These are phyloP conservation scores for Sutorius eximius DNA, from an alignment of 1,284 basidiomycete species.

Conservation along the genomic window DNA sequence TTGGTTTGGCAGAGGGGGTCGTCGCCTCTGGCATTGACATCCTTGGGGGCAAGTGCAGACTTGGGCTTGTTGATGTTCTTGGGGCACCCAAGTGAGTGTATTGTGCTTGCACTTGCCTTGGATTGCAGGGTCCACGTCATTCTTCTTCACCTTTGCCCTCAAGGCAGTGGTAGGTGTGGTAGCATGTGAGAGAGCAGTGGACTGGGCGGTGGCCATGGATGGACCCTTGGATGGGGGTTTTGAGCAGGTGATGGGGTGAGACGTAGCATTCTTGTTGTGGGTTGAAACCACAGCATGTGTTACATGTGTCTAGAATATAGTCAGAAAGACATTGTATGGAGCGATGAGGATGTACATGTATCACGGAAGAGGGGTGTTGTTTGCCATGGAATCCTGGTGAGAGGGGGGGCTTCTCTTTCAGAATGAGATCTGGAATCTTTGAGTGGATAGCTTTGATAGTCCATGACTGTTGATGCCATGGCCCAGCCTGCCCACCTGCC, in stretches of 20 bases:
- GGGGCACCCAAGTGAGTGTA: constrained; percentile 67
- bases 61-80: constrained; percentile 50
- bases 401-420: too few relatives aligned
- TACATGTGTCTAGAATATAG: constrained; percentile 48
- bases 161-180: constrained; percentile 49
- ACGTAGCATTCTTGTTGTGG: constrained; percentile 65
- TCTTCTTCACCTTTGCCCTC: constrained; percentile 46
- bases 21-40: constrained; percentile 46
- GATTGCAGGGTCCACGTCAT: constrained; percentile 43
- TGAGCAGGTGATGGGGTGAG: constrained; percentile 54
- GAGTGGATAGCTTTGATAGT: too few relatives aligned
- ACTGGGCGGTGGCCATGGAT: constrained; percentile 39
- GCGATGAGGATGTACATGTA: constrained; percentile 25
- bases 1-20: constrained; percentile 39
- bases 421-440: too few relatives aligned
- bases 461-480: too few relatives aligned
- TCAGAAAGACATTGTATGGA: neutral
- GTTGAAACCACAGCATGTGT: constrained; percentile 54
- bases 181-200: constrained; percentile 43
- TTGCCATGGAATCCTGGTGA: too few relatives aligned
- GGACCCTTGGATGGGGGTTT: constrained; percentile 51
- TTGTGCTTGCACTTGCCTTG: constrained; percentile 72
- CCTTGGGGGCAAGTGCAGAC: constrained; percentile 29
- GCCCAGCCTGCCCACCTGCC: too few relatives aligned
- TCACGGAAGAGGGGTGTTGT: too few relatives aligned